A percentile compares a stretch with the other conserved stretches of the same genome.
These are phyloP conservation scores for Tulasnella sp. DNA, from an alignment of 768 basidiomycete genomes.

Conservation along the genomic window DNA sequence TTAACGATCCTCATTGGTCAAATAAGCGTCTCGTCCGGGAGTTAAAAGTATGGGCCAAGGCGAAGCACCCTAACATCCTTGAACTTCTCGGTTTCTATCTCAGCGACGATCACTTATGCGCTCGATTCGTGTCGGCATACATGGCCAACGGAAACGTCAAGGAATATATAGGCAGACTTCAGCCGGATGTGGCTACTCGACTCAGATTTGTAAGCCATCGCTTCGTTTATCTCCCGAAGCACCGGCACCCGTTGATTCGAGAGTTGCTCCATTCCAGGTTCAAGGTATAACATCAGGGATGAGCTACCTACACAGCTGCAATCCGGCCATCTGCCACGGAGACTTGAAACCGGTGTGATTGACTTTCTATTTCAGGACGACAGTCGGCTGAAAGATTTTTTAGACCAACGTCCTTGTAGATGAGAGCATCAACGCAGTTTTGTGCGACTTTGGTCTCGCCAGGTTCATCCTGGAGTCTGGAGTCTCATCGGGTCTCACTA, in stretches of 20 bases:
- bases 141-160: background rate
- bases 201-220: background rate
- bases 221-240: background rate
- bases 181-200: background rate
- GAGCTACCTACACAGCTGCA: background rate
- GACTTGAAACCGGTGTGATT: background rate
- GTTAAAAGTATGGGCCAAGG: background rate
- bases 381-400: too few relatives aligned
- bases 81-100: background rate
- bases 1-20: background rate
- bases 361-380: too few relatives aligned
- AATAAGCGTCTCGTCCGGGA: background rate
- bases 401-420: too few relatives aligned
- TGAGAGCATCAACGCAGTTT: too few relatives aligned
- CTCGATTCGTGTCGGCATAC: background rate
- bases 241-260: too few relatives aligned
- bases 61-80: background rate
- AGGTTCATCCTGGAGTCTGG: too few relatives aligned
- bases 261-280: too few relatives aligned
- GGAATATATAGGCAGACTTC: background rate
- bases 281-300: background rate
- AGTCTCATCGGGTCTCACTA: too few relatives aligned
- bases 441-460: too few relatives aligned
- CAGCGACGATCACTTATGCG: background rate
- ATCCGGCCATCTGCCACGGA: background rate